A percentile compares a stretch with the other conserved stretches of the same genome.
Conservation (phyloP, 2,329 filamentous ascomycete genomes). For the Cordyceps farinosa region DNA sequence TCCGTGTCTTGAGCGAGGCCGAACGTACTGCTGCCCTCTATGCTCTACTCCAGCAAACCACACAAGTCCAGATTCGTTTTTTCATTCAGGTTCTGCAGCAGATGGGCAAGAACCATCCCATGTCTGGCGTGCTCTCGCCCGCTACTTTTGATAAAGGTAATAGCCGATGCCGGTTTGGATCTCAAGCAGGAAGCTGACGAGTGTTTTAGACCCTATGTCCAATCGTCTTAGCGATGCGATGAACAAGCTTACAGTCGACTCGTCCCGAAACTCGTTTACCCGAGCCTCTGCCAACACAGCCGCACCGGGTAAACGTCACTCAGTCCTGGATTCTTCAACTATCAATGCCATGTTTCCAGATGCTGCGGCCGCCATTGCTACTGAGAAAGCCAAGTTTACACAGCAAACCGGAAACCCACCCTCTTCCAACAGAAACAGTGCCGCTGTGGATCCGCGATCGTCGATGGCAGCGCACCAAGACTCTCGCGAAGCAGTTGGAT, state of each 20-base stretch:
- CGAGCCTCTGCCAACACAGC: conserved; percentile 76
- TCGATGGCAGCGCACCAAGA: conserved; percentile 62
- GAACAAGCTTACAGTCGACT: conserved; percentile 88
- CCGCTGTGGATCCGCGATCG: conserved; percentile 69
- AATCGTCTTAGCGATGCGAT: conserved; percentile 94
- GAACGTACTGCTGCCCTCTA: conserved; percentile 95
- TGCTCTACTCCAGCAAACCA: conserved; percentile 94
- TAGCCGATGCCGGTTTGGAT: conserved; percentile 10
- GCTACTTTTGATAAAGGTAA: conserved; percentile 95
- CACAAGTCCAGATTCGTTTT: conserved; percentile 97
- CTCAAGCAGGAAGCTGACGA: conserved; percentile 19
- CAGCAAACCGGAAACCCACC: conserved; percentile 90
- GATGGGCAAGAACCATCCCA: conserved; percentile 97
- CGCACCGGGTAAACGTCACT: conserved; percentile 76
- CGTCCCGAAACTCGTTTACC: conserved; percentile 79
- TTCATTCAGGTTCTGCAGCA: conserved; percentile 98
- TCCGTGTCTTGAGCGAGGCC: conserved; percentile 92
- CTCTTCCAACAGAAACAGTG: conserved; percentile 89
- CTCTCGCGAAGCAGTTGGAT: conserved; percentile 27
- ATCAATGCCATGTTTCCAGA: conserved; percentile 99
- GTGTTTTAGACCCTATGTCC: conserved; percentile 85
- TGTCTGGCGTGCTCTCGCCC: conserved; percentile 92
- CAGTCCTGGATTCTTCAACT: conserved; percentile 84
- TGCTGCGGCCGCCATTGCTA: conserved; percentile 95
- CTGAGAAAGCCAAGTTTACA: conserved; percentile 95